Conservation (phyloP, 768 basidiomycete genomes). For the Cyclocybe aegerita region DNA sequence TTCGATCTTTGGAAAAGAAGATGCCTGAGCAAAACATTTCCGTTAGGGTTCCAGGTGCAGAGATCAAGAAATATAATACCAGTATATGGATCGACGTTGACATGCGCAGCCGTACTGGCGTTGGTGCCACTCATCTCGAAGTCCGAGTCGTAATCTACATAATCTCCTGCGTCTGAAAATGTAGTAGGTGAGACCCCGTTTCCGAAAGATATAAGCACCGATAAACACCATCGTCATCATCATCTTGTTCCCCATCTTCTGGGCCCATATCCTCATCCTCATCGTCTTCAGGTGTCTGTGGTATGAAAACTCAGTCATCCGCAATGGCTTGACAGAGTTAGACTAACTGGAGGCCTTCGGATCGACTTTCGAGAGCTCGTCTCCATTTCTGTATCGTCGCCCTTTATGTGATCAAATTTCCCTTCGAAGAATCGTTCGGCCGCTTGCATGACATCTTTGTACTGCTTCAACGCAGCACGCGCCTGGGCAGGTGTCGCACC, state of each 20-base stretch:
- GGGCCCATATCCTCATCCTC: constrained; percentile 49
- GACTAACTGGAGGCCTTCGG: constrained; percentile 13
- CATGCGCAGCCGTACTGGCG: constrained; percentile 35
- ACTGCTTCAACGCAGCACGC: constrained; percentile 73
- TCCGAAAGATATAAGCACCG: background rate
- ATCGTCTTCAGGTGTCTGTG: constrained; percentile 53
- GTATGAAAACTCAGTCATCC: too few species aligned
- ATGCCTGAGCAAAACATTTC: constrained; percentile 52
- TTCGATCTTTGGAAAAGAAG: constrained; percentile 93
- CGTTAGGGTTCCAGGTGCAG: constrained; percentile 3
- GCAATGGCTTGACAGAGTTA: too few species aligned
- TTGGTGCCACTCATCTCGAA: constrained; percentile 39
- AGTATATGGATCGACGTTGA: constrained; percentile 85
- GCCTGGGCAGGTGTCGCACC: constrained; percentile 84
- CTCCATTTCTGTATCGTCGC: constrained; percentile 51
- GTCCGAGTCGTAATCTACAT: constrained; percentile 83
- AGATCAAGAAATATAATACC: constrained; percentile 39
- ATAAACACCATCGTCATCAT: constrained; percentile 32
- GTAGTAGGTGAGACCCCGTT: constrained; percentile 1
- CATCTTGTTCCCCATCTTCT: constrained; percentile 56
- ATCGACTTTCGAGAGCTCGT: constrained; percentile 5
- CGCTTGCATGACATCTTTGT: constrained; percentile 91
- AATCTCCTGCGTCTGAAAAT: constrained; percentile 46
- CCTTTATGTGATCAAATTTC: constrained; percentile 73
- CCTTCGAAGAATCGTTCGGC: constrained; percentile 86